Evolutionary conservation across 2,329 filamentous ascomycete genomes (phyloP), one percentile per base, ranked within the genome.

Genomic region (Cercospora brassicicola): DNA sequence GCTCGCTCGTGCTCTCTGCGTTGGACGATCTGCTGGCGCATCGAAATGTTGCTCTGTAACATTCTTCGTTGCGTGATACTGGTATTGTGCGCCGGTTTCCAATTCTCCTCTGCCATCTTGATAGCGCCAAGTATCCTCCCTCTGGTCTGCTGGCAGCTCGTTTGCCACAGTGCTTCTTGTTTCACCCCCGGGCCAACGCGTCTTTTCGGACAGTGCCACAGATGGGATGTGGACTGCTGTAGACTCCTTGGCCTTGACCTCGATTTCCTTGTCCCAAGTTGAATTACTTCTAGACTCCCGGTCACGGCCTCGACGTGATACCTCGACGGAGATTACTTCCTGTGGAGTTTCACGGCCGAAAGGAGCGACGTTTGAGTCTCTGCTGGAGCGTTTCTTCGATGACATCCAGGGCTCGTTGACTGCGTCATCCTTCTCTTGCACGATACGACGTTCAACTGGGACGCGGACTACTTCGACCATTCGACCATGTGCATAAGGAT

Each of bases 401-500:
- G 66, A 53, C 9, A 64, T 55, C 72, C 72, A 73, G 5, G 67
- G 67, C 59, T 67, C 68, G 4, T 62, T 36, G 5, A 68, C 68
- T 11, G 64, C 36, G 8, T 56, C 42, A 56, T 74, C 73, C n/a
- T 61, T 66, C 45, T 72, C 66, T 9, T 64, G 20, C 56, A 71
- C 72, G 36, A 77, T 75, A 11, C 72, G 72, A 10, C 75, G 67
- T 55, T 72, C 69, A 9, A 72, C 68, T 39, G 73, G 72, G 23
- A 74, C 67, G 23, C 67, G 65, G 15, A 64, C 48, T n/a, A 63
- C 31, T 51, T 72, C 67, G 8, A 75, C 69, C 71, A 77, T 67
- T 10, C 69, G 69, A 10, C 77, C 76, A 71, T 78, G 75, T 31
- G 73, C 73, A 45, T 75, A 79, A 7, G 74, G 64, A 28, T 72